Base-by-base conservation (phyloP, 768 basidiomycete species). In the Suillus clintonianus region DNA sequence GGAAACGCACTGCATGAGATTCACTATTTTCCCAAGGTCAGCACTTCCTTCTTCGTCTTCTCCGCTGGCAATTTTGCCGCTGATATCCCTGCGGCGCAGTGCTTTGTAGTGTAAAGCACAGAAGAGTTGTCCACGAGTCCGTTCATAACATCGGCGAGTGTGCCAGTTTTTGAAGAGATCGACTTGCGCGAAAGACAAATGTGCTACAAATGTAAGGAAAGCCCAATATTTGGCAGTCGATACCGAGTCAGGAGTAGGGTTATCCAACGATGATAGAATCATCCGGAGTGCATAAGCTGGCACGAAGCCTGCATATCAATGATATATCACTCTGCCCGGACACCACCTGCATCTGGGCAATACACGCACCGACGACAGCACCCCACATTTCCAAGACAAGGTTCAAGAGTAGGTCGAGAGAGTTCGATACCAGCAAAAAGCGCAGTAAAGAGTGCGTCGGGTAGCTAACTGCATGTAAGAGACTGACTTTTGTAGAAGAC, bases 41-140 rank as follows among this genome's bases (percentile, higher is more conserved):
- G 87, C 87, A 65, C 69, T 69, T 11, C 55, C 70, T 56, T 80
- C 75, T 17, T 70, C 79, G 15, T 79, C 77, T 24, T 70, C 77
- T 24, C 70, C 69, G 17, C 75, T 66, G 41, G 76, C 74, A 22
- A 80, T 71, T 58, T 82, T 80, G 15, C 86, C 85, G 65, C 80
- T 82, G 60, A 87, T 72, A 68, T 90, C 87, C 54, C 83, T 82
- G 47, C 88, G 72, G 69, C 81, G 87, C 56, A 91, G 73, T 0
- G 88, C 83, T 71, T 91, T 91, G 69, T 87, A 87, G 71, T 91
- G 89, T 32, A 91, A 71, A 19, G 83, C 80, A 67, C 89, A 90
- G 67, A 91, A 90, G 1, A 91, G 77, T 68, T 89, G 88, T 5
- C 89, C 89, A 7, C 89, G 80, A 34, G 89, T 89, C 13, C 89